These are phyloP conservation scores for Cylindrotheca closterium DNA, from an alignment of 108 stramenopile genomes.

Conservation along the genomic window DNA sequence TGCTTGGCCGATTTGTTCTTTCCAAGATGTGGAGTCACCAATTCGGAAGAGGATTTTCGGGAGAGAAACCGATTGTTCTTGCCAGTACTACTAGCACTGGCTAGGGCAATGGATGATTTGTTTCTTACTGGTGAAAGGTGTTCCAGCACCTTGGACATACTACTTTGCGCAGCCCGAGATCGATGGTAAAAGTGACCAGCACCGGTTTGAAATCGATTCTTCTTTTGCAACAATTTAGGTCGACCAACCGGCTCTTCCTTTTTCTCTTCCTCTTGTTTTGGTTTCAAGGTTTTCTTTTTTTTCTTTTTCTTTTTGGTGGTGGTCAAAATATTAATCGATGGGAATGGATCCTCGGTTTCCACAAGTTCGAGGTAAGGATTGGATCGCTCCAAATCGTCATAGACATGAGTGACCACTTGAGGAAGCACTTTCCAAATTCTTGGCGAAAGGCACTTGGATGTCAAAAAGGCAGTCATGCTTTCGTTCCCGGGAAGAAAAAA, in stretches of 20 bases:
- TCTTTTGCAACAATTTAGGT: background rate
- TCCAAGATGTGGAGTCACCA: too few species aligned
- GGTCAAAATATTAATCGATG: background rate
- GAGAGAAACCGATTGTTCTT: too few species aligned
- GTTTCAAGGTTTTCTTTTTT: background rate
- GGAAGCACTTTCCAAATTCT: conserved; percentile 1
- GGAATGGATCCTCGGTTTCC: background rate
- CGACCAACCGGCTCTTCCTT: background rate
- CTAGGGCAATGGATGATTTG: too few species aligned
- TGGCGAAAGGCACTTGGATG: conserved; percentile 3
- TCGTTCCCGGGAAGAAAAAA: conserved; percentile 3
- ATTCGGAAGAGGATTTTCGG: too few species aligned
- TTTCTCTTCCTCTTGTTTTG: background rate
- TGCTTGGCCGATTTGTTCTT: too few species aligned
- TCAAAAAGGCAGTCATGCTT: background rate
- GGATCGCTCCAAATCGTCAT: conserved; percentile 7
- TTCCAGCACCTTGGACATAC: too few species aligned
- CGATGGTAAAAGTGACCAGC: too few species aligned
- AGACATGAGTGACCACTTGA: conserved; percentile 6
- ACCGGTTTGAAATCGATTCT: too few species aligned
- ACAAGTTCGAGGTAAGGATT: background rate
- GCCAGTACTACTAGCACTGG: too few species aligned
- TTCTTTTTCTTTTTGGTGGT: conserved; percentile 3
- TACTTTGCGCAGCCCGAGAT: too few species aligned
- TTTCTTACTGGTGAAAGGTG: too few species aligned